Percentiles rank a stretch among this genome's conserved stretches.
phyloP scores from a whole-genome alignment of 305 asterid species.

The Coffea humblotiana region DNA sequence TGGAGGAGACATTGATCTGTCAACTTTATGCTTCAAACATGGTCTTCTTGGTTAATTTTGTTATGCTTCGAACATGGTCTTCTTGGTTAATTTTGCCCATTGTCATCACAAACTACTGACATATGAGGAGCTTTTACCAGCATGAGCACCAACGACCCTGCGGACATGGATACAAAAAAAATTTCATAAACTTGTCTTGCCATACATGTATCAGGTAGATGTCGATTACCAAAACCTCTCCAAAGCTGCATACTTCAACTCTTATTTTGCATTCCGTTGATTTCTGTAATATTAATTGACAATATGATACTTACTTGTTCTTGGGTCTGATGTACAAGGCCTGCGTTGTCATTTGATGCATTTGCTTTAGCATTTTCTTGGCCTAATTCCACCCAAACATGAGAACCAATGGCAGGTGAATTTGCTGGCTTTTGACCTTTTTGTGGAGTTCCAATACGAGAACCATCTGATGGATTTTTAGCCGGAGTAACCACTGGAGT shows the following conservation, averaged over 20 bases:
- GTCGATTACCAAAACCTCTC: not conserved
- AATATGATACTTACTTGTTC: constrained; percentile 6
- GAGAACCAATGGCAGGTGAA: constrained; percentile 29
- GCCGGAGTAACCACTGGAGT: not conserved
- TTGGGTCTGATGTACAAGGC: not conserved
- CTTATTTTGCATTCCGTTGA: not conserved
- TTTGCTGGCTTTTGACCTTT: constrained; percentile 20
- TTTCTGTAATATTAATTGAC: not conserved
- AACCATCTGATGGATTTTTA: constrained; percentile 9
- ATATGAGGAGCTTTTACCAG: constrained; percentile 9
- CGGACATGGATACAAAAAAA: not conserved
- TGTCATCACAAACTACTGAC: not conserved
- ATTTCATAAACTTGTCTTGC: not conserved
- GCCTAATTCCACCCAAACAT: constrained; percentile 42
- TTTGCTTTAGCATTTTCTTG: constrained; percentile 6
- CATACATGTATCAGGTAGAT: not conserved
- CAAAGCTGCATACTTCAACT: not conserved
- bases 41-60: not conserved
- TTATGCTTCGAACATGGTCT: not conserved
- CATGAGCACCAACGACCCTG: constrained; percentile 26
- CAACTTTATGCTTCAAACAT: not conserved
- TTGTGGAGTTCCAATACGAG: constrained; percentile 16
- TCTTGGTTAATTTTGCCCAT: not conserved
- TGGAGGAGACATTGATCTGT: not conserved
- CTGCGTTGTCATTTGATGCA: not conserved